These are phyloP conservation scores for Lycium ferocissimum DNA, from an alignment of 257 asterid genomes.

Conservation along the genomic window DNA sequence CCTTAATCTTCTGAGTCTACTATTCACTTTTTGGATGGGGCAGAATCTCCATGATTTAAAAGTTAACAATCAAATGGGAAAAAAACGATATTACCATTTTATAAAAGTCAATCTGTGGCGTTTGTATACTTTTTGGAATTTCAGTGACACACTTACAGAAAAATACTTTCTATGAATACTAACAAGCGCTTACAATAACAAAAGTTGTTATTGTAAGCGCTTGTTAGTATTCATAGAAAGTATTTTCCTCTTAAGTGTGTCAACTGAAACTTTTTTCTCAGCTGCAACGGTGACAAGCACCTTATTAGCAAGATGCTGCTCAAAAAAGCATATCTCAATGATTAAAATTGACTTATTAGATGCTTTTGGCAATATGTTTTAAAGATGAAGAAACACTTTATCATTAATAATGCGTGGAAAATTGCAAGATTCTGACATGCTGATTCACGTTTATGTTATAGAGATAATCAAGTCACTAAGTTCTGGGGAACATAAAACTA, in stretches of 20 bases:
- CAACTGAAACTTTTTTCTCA: not conserved
- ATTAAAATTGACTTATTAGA: not conserved
- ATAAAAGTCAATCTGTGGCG: not conserved
- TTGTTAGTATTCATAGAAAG: not conserved
- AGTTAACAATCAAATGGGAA: too few species aligned
- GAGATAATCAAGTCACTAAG: not conserved
- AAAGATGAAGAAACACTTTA: not conserved
- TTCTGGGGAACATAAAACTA: not conserved
- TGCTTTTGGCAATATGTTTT: conserved; percentile 9
- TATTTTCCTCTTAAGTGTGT: not conserved
- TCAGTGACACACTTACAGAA: too few species aligned
- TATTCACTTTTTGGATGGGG: too few species aligned
- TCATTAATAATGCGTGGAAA: not conserved
- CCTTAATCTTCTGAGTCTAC: too few species aligned
- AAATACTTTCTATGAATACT: too few species aligned
- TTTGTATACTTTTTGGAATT: not conserved
- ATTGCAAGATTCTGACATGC: conserved; percentile 15
- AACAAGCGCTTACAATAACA: too few species aligned
- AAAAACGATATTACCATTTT: too few species aligned
- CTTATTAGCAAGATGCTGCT: not conserved
- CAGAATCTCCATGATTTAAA: too few species aligned
- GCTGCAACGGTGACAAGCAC: too few species aligned
- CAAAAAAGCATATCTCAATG: not conserved
- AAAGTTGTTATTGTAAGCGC: not conserved
- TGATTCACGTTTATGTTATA: not conserved